Percentiles rank a stretch among this genome's conserved stretches.
Evolutionary conservation across 805 yeast genomes (phyloP).

Genomic region (Yamadazyma scolyti): DNA sequence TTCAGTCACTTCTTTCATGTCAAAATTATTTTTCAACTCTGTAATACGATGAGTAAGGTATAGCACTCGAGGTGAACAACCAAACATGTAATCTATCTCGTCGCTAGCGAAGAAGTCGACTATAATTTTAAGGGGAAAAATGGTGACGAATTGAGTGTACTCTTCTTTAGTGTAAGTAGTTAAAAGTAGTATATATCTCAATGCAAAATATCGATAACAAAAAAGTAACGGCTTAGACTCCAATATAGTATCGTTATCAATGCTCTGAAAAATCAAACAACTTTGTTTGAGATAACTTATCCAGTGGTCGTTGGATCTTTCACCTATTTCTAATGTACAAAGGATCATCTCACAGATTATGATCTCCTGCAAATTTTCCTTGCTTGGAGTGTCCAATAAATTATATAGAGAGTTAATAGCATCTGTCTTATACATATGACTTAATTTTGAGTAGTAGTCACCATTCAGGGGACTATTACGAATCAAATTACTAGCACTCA

Average conservation of each 20-base stretch:
- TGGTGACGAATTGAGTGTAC: constrained; percentile 10
- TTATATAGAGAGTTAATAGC: constrained; percentile 23
- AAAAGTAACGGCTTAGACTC: constrained; percentile 19
- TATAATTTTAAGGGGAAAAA: constrained; percentile 20
- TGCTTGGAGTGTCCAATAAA: constrained; percentile 18
- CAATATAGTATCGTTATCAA: constrained; percentile 15
- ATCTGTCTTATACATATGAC: constrained; percentile 19
- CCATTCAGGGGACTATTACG: constrained; percentile 7
- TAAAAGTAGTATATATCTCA: constrained; percentile 22
- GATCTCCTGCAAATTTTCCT: constrained; percentile 19
- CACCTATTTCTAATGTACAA: constrained; percentile 26
- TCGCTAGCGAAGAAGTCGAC: constrained; percentile 17
- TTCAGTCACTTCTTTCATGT: too few relatives aligned
- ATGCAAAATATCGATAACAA: constrained; percentile 25
- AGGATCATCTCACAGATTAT: constrained; percentile 22
- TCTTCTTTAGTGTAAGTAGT: constrained; percentile 17
- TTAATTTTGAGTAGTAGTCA: constrained; percentile 7
- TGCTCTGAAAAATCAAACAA: constrained; percentile 19
- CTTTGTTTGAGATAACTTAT: constrained; percentile 24
- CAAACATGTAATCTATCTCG: constrained; percentile 26
- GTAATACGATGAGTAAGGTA: constrained; percentile 17
- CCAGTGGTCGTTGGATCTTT: constrained; percentile 23
- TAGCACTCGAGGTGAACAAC: constrained; percentile 27
- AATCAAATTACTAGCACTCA: constrained; percentile 19
- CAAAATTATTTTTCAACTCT: constrained; percentile 11